A percentile compares a stretch with the other conserved stretches of the same genome.
phyloP scores from a whole-genome alignment of 1,284 basidiomycete genomes.

The Sanguinoderma infundibulare region DNA sequence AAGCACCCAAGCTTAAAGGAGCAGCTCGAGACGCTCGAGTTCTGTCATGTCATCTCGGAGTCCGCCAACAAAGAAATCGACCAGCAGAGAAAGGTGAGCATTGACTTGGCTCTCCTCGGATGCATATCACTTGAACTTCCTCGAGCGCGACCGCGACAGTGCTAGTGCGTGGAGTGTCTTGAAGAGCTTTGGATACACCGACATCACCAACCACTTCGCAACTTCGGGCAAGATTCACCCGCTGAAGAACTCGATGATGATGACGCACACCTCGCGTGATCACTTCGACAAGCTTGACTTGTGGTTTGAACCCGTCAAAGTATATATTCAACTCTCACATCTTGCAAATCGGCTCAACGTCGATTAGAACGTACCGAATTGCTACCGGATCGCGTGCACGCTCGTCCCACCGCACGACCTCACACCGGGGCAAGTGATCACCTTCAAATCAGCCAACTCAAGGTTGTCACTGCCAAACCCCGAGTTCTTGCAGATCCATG shows the following conservation, averaged over 20 bases:
- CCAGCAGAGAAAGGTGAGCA: not conserved
- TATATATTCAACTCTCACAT: not conserved
- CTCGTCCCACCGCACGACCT: not conserved
- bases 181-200: not conserved
- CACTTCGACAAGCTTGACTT: not conserved
- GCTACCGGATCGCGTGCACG: not conserved
- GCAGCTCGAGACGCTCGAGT: not conserved
- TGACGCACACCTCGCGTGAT: not conserved
- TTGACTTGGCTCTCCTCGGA: not conserved
- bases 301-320: not conserved
- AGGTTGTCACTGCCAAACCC: not conserved
- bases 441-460: not conserved
- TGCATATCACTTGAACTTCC: not conserved
- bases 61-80: not conserved
- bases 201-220: not conserved
- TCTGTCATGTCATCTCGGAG: not conserved
- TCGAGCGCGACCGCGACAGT: not conserved
- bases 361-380: not conserved
- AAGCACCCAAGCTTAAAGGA: not conserved
- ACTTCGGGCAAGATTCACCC: not conserved
- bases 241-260: not conserved
- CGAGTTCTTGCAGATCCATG: not conserved
- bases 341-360: not conserved
- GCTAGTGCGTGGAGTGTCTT: not conserved
- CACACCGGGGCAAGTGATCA: not conserved